Evolutionary conservation across 208 protist genomes (phyloP), one percentile per base, ranked within the genome.

Genomic region (Vickermania ingenoplastis): DNA sequence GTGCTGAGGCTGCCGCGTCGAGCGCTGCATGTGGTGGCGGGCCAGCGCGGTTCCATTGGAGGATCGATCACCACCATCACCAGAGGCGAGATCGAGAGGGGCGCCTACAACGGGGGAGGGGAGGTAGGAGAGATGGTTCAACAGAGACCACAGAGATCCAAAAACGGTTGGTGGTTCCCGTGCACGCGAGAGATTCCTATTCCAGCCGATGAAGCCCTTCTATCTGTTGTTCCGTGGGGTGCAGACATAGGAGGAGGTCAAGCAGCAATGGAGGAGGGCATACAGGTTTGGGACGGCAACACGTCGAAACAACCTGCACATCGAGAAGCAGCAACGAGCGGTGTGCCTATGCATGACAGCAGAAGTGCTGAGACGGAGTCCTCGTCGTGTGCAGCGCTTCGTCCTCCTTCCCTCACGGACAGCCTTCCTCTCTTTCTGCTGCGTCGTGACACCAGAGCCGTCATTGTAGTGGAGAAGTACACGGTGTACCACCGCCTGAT

Each of bases 381-480:
- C 1, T 25, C 51, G 0, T 2, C 31, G 5, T 13, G 11, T 4
- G 41, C 21, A 4, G 57, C 11, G 17, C 21, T 45, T 31, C 21
- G 22, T 21, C 7, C 50, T 5, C 11, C 36, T 36, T n/a, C 5
- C 36, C 11, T n/a, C 49, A 54, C 23, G 5, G 4, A 41, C 48
- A 30, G 3, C 48, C 17, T 48, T 13, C 27, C 41, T 1, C 63
- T 67, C 23, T 85, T 85, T 57, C 50, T 51, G 21, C 29, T 93
- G 13, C 51, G 61, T 23, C 30, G 66, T 1, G 31, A 82, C 25
- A 80, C 75, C 50, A 79, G 83, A 41, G 82, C 67, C 26, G 81
- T 94, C 53, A 25, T 94, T 17, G 81, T 94, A n/a, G 67, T 94
- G 3, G 83, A 94, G 65, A 94, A 94, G 61, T 79, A 94, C 63